These are phyloP conservation scores for Hamiltosporidium magnivora DNA, from an alignment of 371 early-diverging fungal species.

Conservation along the genomic window DNA sequence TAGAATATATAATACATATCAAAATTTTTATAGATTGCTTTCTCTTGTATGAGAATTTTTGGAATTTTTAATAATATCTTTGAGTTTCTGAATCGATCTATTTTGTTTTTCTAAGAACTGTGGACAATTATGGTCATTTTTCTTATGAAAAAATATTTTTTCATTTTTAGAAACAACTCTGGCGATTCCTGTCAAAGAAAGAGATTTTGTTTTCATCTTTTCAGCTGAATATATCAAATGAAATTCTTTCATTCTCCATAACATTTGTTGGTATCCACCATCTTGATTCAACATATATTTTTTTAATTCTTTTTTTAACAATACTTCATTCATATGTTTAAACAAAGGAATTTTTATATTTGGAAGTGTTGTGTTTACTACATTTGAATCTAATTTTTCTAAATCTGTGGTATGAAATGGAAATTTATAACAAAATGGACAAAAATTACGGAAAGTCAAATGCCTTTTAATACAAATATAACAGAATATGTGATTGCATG, in stretches of 20 bases:
- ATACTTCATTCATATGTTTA: not conserved
- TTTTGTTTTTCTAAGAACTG: no score
- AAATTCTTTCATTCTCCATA: constrained; percentile 3
- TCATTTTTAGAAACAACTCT: not conserved
- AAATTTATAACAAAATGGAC: constrained; percentile 12
- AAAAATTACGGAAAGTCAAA: constrained; percentile 6
- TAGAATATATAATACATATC: no score
- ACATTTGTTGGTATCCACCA: not conserved
- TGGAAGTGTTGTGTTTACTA: not conserved
- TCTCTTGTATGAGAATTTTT: no score
- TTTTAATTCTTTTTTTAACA: constrained; percentile 1
- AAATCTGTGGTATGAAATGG: constrained; percentile 1
- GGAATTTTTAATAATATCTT: no score
- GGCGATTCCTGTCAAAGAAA: not conserved
- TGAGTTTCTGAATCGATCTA: no score
- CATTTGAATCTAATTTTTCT: not conserved
- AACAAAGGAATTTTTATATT: not conserved
- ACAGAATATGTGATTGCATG: constrained; percentile 19
- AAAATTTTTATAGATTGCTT: no score
- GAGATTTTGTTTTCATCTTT: not conserved
- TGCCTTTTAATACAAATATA: constrained; percentile 24
- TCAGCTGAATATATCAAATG: constrained; percentile 3
- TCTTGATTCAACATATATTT: not conserved
- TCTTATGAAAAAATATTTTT: not conserved
- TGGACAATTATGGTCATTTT: not conserved